Evolutionary conservation across 306 rosid genomes (phyloP).

Genomic region (Erythrophleum fordii): DNA sequence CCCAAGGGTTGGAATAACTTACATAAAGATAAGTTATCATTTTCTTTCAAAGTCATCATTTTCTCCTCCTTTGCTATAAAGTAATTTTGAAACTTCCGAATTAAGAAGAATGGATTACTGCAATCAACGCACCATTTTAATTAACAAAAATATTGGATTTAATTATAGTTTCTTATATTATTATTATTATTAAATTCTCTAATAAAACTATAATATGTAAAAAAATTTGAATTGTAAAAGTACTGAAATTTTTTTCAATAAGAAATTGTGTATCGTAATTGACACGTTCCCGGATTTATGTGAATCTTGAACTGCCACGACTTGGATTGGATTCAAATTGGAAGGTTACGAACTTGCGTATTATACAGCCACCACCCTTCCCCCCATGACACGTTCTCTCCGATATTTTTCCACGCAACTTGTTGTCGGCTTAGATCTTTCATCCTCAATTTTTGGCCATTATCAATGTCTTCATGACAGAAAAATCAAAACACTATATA

Average conservation of each 20-base stretch:
- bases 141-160: too few species aligned
- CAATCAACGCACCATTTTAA: not conserved
- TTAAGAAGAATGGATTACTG: not conserved
- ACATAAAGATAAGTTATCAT: too few species aligned
- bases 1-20: too few species aligned
- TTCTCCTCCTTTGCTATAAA: too few species aligned
- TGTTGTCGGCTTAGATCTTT: slow-evolving; percentile 7
- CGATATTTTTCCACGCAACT: slow-evolving; percentile 20
- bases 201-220: too few species aligned
- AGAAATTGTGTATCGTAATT: slow-evolving; percentile 31
- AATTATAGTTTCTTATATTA: too few species aligned
- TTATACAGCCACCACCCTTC: not conserved
- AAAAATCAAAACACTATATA: not conserved
- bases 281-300: slow-evolving; percentile 45
- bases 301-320: slow-evolving; percentile 41
- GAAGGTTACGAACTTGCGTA: slow-evolving; percentile 10
- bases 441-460: not conserved
- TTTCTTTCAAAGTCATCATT: too few species aligned
- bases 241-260: too few species aligned
- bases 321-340: slow-evolving; percentile 35
- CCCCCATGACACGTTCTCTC: slow-evolving; percentile 18
- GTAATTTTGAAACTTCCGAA: not conserved
- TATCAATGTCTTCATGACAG: not conserved
- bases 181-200: too few species aligned
- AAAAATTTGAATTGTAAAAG: too few species aligned